These are phyloP conservation scores for Fraxinus nigra DNA, from an alignment of 305 asterid genomes.

Conservation along the genomic window DNA sequence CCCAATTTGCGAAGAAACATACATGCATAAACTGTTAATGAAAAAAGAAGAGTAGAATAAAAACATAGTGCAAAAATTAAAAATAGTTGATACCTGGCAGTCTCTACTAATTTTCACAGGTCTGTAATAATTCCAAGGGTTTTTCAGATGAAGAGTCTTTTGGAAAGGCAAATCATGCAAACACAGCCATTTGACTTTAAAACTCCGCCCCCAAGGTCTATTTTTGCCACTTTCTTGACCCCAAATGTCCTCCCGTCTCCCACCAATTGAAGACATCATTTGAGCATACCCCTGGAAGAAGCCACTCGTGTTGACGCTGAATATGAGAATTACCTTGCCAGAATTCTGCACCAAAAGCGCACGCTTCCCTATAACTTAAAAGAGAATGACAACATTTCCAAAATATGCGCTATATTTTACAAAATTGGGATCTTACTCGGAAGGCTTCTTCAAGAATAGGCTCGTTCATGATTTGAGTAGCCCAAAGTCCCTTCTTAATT, in stretches of 20 bases:
- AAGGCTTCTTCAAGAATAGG: constrained; percentile 92
- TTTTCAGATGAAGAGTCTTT: constrained; percentile 82
- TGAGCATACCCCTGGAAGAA: constrained; percentile 97
- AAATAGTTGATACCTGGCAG: constrained; percentile 64
- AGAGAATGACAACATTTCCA: constrained; percentile 18
- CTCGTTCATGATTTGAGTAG: constrained; percentile 98
- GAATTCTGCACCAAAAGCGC: constrained; percentile 64
- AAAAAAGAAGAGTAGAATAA: neutral
- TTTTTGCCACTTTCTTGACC: constrained; percentile 66
- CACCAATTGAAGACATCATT: constrained; percentile 84
- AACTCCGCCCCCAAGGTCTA: constrained; percentile 86
- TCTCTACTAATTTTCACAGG: constrained; percentile 97
- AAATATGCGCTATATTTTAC: constrained; percentile 28
- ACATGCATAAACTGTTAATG: neutral
- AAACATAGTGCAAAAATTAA: constrained; percentile 23
- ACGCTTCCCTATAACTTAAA: constrained; percentile 24
- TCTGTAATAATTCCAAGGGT: constrained; percentile 82
- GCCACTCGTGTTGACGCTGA: constrained; percentile 93
- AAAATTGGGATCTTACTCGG: constrained; percentile 61
- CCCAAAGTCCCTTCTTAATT: constrained; percentile 84
- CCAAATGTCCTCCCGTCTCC: constrained; percentile 84
- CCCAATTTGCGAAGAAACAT: neutral
- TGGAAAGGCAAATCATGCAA: constrained; percentile 79
- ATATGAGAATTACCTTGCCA: constrained; percentile 87
- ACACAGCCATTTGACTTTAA: constrained; percentile 81